These are phyloP conservation scores for Colletotrichum orchidophilum DNA, from an alignment of 2,329 filamentous ascomycete genomes.

Conservation along the genomic window DNA sequence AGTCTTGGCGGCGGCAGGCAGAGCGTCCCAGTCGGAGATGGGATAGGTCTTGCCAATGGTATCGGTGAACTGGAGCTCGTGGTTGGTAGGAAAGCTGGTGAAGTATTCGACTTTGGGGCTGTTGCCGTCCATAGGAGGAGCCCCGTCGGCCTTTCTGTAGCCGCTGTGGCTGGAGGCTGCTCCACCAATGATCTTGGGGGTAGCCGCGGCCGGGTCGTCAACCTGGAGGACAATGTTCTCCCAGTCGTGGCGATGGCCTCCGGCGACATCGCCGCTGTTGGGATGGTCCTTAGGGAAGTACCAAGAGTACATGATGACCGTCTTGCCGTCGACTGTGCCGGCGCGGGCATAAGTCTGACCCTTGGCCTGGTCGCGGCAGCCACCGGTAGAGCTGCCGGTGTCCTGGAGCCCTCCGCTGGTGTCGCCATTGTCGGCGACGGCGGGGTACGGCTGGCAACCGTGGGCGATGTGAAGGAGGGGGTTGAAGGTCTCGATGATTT, in stretches of 20 bases:
- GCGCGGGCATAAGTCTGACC: conserved; percentile 50
- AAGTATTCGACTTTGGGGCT: conserved; percentile 45
- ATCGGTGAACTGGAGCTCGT: conserved; percentile 47
- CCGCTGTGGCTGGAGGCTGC: conserved; percentile 48
- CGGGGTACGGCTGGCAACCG: conserved; percentile 39
- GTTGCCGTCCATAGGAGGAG: conserved; percentile 35
- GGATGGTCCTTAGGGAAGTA: conserved; percentile 57
- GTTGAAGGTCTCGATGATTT: conserved; percentile 33
- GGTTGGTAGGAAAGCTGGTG: conserved; percentile 44
- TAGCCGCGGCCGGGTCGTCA: conserved; percentile 38
- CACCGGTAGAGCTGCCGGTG: conserved; percentile 41
- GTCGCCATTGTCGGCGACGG: neutral
- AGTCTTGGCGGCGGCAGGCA: conserved; percentile 45
- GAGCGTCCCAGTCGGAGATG: conserved; percentile 53
- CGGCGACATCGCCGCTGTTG: conserved; percentile 40
- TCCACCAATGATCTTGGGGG: conserved; percentile 45
- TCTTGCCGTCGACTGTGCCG: conserved; percentile 40
- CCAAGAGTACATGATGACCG: conserved; percentile 53
- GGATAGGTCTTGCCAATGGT: conserved; percentile 49
- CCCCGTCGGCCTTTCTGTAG: conserved; percentile 40
- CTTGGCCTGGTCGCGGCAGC: conserved; percentile 42
- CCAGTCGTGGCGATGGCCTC: conserved; percentile 52
- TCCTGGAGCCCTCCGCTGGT: conserved; percentile 46
- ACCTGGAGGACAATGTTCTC: conserved; percentile 47
- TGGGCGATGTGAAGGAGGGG: conserved; percentile 38